A percentile compares a stretch with the other conserved stretches of the same genome.
phyloP scores from a whole-genome alignment of 2,329 filamentous ascomycete species.

The Trichophyton schoenleinii region DNA sequence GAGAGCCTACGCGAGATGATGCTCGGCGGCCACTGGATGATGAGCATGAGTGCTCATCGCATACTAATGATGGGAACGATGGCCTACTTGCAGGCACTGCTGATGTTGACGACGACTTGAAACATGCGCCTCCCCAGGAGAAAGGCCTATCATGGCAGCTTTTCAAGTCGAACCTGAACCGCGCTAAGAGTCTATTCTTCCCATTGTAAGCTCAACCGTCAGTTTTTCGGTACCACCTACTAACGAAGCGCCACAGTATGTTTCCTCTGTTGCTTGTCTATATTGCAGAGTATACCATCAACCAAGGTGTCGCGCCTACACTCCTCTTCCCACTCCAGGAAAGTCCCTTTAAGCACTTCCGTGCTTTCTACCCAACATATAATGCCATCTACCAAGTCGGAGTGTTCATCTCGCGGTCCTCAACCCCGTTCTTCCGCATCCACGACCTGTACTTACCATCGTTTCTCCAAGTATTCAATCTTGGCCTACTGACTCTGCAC shows the following conservation, averaged over 20 bases:
- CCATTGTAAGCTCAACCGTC: slow-evolving; percentile 42
- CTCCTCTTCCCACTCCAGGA: slow-evolving; percentile 67
- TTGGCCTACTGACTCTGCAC: slow-evolving; percentile 60
- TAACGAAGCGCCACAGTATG: slow-evolving; percentile 46
- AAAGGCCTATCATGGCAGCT: slow-evolving; percentile 20
- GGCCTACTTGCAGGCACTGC: slow-evolving; percentile 20
- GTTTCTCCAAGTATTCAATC: slow-evolving; percentile 67
- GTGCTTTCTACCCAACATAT: slow-evolving; percentile 90
- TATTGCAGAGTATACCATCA: slow-evolving; percentile 93
- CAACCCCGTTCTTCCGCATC: slow-evolving; percentile 73
- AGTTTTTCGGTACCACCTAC: slow-evolving; percentile 5
- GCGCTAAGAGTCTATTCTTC: slow-evolving; percentile 58
- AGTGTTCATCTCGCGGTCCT: slow-evolving; percentile 88
- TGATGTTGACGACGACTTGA: slow-evolving; percentile 2
- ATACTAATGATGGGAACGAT: slow-evolving; percentile 20
- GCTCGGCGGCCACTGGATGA: slow-evolving; percentile 21
- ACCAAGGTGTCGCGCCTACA: slow-evolving; percentile 84
- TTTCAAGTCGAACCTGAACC: slow-evolving; percentile 45
- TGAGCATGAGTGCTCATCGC: slow-evolving; percentile 23
- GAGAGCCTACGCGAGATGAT: background rate
- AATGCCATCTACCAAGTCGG: slow-evolving; percentile 89
- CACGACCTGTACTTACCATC: slow-evolving; percentile 71
- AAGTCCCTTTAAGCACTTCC: slow-evolving; percentile 68
- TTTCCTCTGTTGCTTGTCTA: slow-evolving; percentile 84
- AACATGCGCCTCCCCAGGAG: background rate